Percentiles rank a stretch among this genome's conserved stretches.
Evolutionary conservation across 192 early-diverging fungal genomes (phyloP).

Genomic region (Neocallimastix lanati): DNA sequence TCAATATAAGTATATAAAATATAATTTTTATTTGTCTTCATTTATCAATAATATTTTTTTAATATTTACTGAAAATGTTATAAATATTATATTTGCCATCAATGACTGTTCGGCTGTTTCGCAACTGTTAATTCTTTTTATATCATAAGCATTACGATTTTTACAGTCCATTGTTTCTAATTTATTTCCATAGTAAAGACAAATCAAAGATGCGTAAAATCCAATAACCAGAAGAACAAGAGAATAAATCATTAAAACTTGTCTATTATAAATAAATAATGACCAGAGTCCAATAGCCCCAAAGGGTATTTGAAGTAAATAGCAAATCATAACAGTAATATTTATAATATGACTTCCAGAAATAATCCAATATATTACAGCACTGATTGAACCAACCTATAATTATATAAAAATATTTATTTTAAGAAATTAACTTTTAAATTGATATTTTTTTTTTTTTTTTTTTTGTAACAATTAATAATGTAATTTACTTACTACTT

Average conservation of each 20-base stretch:
- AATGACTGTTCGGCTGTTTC: neutral
- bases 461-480: too few relatives aligned
- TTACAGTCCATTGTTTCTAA: neutral
- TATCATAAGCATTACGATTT: neutral
- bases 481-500: too few relatives aligned
- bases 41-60: too few relatives aligned
- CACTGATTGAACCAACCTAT: neutral
- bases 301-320: neutral
- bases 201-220: neutral
- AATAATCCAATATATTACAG: neutral
- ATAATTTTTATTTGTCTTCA: too few relatives aligned
- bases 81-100: neutral
- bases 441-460: too few relatives aligned
- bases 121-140: neutral
- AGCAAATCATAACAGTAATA: neutral
- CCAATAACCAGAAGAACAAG: neutral
- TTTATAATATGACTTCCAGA: neutral
- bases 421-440: too few relatives aligned
- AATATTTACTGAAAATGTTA: neutral
- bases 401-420: neutral
- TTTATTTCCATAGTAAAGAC: neutral
- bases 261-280: neutral
- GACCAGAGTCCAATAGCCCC: neutral
- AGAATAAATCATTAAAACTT: neutral
- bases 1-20: too few relatives aligned